These are phyloP conservation scores for Suillus subalutaceus DNA, from an alignment of 768 basidiomycete species.

Conservation along the genomic window DNA sequence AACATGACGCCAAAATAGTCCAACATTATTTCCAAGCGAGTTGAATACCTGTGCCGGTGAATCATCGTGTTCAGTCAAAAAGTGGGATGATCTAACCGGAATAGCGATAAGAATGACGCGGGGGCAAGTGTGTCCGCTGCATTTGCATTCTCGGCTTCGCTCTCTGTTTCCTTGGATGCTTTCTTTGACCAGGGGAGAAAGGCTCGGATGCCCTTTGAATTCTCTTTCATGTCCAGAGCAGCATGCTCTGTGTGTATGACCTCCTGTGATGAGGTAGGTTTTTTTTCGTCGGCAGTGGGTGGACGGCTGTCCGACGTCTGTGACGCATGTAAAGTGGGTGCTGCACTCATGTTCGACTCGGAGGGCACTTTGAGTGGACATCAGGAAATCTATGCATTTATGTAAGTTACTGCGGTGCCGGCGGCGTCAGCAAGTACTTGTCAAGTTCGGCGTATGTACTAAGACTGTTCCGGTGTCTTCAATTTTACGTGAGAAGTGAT, in stretches of 20 bases:
- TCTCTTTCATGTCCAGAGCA: background rate
- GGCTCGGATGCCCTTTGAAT: constrained; percentile 28
- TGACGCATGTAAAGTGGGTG: constrained; percentile 7
- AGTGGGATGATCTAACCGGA: constrained; percentile 42
- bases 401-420: background rate
- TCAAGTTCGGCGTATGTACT: background rate
- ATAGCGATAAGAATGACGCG: constrained; percentile 46
- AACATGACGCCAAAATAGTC: constrained; percentile 72
- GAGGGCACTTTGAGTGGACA: background rate
- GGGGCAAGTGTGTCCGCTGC: constrained; percentile 38
- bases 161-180: constrained; percentile 23
- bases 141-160: constrained; percentile 16
- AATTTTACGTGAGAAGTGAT: background rate
- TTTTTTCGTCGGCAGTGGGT: constrained; percentile 50
- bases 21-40: constrained; percentile 64
- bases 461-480: background rate
- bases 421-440: background rate
- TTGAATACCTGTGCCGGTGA: constrained; percentile 63
- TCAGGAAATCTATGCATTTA: background rate
- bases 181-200: constrained; percentile 45
- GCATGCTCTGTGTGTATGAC: background rate
- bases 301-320: constrained; percentile 41
- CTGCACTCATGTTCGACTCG: background rate
- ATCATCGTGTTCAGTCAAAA: background rate
- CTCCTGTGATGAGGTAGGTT: constrained; percentile 24